phyloP scores from a whole-genome alignment of 108 stramenopile species.

The Epithemia pelagica region DNA sequence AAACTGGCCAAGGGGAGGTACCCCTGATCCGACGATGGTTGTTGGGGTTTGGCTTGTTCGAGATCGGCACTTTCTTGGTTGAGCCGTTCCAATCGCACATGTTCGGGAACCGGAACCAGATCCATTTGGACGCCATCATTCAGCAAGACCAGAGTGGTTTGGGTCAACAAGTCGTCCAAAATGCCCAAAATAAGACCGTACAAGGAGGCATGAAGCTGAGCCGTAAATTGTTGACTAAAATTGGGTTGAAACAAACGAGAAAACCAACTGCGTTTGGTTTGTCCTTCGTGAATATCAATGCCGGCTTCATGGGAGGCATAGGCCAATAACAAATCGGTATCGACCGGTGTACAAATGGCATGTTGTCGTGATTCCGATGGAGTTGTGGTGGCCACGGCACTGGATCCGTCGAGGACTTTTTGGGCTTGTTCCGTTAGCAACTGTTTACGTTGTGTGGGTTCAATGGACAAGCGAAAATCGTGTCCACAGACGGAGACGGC shows the following conservation, averaged over 20 bases:
- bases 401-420: neutral
- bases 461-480: conserved; percentile 9
- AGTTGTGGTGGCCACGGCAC: neutral
- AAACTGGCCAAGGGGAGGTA: conserved; percentile 1
- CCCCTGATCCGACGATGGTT: neutral
- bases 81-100: conserved; percentile 7
- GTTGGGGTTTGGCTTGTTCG: conserved; percentile 3
- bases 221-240: conserved; percentile 14
- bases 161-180: conserved; percentile 18
- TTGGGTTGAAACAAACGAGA: conserved; percentile 9
- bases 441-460: neutral
- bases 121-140: conserved; percentile 6
- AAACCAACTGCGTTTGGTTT: neutral
- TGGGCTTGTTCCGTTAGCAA: neutral
- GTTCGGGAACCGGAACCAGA: conserved; percentile 5
- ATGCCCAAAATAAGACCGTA: conserved; percentile 27
- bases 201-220: conserved; percentile 25
- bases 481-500: conserved; percentile 16
- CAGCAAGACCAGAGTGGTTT: conserved; percentile 5
- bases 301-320: conserved; percentile 6
- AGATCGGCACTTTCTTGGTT: conserved; percentile 4
- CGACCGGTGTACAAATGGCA: conserved; percentile 5
- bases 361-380: neutral
- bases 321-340: conserved; percentile 11
- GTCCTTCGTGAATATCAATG: conserved; percentile 1